Evolutionary conservation across 139 green algal genomes (phyloP).

Genomic region (Micractinium conductrix): DNA sequence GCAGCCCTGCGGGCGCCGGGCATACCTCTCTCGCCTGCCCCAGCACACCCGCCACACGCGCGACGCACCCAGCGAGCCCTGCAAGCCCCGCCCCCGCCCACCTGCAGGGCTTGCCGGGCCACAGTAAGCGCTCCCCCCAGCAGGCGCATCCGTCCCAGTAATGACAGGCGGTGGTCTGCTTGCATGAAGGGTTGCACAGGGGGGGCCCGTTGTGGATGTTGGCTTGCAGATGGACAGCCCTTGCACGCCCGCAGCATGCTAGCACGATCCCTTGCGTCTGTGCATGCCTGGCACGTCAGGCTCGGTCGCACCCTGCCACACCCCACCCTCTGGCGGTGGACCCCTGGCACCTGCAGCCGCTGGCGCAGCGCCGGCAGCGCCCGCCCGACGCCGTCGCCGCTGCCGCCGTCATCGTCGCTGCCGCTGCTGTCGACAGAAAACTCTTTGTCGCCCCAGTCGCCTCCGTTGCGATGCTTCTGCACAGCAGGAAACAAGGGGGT

Average conservation of each 20-base stretch:
- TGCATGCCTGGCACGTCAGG: no score
- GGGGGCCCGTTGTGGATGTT: no score
- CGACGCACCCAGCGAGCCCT: not conserved
- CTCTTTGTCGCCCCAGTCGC: constrained; percentile 27
- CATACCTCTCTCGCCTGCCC: no score
- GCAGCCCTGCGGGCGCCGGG: no score
- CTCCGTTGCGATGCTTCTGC: constrained; percentile 28
- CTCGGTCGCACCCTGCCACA: no score
- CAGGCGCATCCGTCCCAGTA: constrained; percentile 43
- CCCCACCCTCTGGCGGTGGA: no score
- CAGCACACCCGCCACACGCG: no score
- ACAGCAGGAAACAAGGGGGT: no score
- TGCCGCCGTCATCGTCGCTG: not conserved
- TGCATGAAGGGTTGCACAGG: not conserved
- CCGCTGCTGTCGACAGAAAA: not conserved
- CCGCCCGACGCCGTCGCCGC: not conserved
- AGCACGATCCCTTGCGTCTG: no score
- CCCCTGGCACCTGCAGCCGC: constrained; percentile 7
- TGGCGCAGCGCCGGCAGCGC: not conserved
- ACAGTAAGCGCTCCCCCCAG: constrained; percentile 33
- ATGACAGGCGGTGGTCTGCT: constrained; percentile 22
- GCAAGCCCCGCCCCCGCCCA: not conserved
- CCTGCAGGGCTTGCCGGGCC: constrained; percentile 40
- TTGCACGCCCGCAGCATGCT: no score
- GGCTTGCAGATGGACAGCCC: no score